phyloP scores from a whole-genome alignment of 768 basidiomycete species.

The Phlebiopsis flavidoalba region DNA sequence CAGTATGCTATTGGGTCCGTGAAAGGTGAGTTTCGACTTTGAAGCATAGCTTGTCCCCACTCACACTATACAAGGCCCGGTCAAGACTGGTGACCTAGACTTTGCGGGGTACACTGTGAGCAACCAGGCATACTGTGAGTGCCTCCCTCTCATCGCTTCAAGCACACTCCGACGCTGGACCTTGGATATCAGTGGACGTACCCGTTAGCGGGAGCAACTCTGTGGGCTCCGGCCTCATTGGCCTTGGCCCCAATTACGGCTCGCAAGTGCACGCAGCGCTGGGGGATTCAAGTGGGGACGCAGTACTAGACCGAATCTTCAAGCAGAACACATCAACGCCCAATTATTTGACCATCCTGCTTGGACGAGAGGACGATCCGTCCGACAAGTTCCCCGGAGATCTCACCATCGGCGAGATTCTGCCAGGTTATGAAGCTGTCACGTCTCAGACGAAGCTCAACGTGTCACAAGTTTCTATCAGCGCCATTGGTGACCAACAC shows the following conservation, averaged over 20 bases:
- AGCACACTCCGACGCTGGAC: background rate
- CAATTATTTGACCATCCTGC: conserved; percentile 58
- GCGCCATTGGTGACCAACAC: conserved; percentile 44
- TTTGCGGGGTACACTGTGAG: conserved; percentile 40
- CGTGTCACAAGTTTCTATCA: conserved; percentile 35
- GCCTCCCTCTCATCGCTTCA: conserved; percentile 2
- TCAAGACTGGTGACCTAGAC: conserved; percentile 38
- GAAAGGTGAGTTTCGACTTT: conserved; percentile 32
- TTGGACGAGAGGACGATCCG: conserved; percentile 56
- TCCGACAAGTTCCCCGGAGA: conserved; percentile 49
- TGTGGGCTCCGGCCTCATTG: conserved; percentile 38
- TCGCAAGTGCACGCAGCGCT: conserved; percentile 40
- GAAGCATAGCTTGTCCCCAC: background rate
- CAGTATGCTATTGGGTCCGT: conserved; percentile 52
- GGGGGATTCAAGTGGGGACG: conserved; percentile 36
- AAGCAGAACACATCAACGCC: conserved; percentile 49
- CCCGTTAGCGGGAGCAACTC: conserved; percentile 25
- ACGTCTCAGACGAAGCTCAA: conserved; percentile 44
- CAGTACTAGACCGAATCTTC: conserved; percentile 64
- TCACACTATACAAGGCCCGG: conserved; percentile 28
- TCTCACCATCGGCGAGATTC: conserved; percentile 56
- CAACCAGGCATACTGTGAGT: conserved; percentile 45
- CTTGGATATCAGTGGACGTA: conserved; percentile 33
- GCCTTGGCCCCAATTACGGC: conserved; percentile 59
- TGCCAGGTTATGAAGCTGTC: conserved; percentile 45